Conservation (phyloP, 106 monocot species). For the Dendrobium nobile region DNA sequence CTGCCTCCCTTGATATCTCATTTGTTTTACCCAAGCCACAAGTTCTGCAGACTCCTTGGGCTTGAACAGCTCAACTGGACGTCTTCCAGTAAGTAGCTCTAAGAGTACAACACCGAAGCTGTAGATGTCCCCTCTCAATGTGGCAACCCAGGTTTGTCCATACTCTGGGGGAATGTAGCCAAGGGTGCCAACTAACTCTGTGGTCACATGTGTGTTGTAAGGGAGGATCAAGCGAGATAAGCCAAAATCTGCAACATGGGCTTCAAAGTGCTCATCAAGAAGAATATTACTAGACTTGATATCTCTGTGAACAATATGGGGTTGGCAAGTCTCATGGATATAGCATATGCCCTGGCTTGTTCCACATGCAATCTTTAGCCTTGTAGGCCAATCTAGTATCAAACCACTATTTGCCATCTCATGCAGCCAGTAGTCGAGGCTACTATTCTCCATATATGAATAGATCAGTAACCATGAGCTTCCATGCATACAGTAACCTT, state of each 20-base stretch:
- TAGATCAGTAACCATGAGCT: slow-evolving; percentile 6
- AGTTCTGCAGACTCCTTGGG: slow-evolving; percentile 65
- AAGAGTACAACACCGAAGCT: slow-evolving; percentile 89
- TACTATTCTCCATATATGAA: slow-evolving; percentile 15
- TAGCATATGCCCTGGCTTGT: slow-evolving; percentile 72
- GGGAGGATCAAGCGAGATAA: slow-evolving; percentile 82
- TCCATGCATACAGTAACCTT: slow-evolving; percentile 12
- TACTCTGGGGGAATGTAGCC: slow-evolving; percentile 95
- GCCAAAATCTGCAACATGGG: slow-evolving; percentile 84
- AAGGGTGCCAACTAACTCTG: slow-evolving; percentile 76
- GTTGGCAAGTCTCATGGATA: slow-evolving; percentile 82
- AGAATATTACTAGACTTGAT: slow-evolving; percentile 97
- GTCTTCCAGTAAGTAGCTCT: slow-evolving; percentile 69
- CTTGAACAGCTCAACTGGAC: slow-evolving; percentile 74
- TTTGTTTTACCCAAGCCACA: slow-evolving; percentile 79
- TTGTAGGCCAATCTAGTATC: not conserved
- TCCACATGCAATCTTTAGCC: slow-evolving; percentile 9
- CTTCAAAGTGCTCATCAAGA: slow-evolving; percentile 60
- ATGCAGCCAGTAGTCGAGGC: slow-evolving; percentile 11
- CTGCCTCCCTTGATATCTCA: slow-evolving; percentile 30
- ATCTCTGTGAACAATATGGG: slow-evolving; percentile 89
- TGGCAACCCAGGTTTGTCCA: slow-evolving; percentile 67
- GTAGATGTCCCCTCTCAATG: slow-evolving; percentile 80
- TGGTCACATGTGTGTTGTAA: slow-evolving; percentile 85
- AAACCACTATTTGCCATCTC: slow-evolving; percentile 1